Base-by-base conservation (phyloP, 345 rosid genomes). In the Heritiera fomes region DNA sequence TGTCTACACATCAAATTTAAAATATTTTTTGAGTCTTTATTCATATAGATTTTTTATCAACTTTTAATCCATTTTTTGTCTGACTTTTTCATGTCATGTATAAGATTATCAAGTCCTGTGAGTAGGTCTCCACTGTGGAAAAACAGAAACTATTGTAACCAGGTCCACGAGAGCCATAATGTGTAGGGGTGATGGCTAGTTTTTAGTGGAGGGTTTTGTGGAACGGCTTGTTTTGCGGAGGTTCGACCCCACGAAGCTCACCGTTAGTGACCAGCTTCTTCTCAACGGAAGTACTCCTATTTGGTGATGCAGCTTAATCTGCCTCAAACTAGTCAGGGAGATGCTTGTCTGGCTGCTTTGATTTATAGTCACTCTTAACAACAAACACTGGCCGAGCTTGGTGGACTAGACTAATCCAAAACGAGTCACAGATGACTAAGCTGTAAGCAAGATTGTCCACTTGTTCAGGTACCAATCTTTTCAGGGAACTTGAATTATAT, bases 271-370 rank as follows among this genome's bases (percentile, higher is more conserved):
- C 45, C 38, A 75, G 76, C 84, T 70, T 79, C 65, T 86, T 86
- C 80, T 76, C 62, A 43, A 64, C 84, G 87, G 82, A 82, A 63
- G 63, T 41, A 79, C 56, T 68, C 6, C 4, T 4, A 40, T 60
- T 66, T 30, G 76, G 52, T 65, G 83, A 82, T 55, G 81, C 63
- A 64, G 62, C 75, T 80, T 76, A 43, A 52, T 83, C 61, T 66
- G 56, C 8, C 9, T 47, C 73, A 52, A 45, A 40, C 61, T 11
- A 23, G 74, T 56, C 50, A 20, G 53, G 47, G 1, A 50, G 76
- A 62, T 73, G 72, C 59, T 28, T 14, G 69, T 64, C 46, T 13
- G 75, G 45, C 23, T 73, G 59, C 55, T 47, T 8, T 72, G 62
- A 72, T 78, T 73, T 73, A 74, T n/a, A 78, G 74, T 66, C 80